Percentiles rank a stretch among this genome's conserved stretches.
phyloP scores from a whole-genome alignment of 2,329 filamentous ascomycete genomes.

The Neopestalotiopsis rosae region DNA sequence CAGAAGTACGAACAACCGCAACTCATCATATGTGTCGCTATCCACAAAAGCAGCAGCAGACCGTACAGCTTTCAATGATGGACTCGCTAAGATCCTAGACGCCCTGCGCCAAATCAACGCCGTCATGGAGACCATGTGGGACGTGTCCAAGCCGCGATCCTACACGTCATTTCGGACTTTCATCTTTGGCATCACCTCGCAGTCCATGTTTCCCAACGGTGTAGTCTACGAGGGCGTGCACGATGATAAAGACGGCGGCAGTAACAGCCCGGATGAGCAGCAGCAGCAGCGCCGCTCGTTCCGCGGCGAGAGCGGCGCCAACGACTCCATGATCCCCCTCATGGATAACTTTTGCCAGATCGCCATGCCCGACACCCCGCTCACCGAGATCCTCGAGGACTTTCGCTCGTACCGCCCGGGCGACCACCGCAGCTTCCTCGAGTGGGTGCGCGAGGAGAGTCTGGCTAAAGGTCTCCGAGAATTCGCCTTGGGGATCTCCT shows the following conservation, averaged over 20 bases:
- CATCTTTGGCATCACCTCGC: conserved; percentile 93
- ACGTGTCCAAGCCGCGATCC: conserved; percentile 79
- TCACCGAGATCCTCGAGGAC: conserved; percentile 86
- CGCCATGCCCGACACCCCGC: conserved; percentile 84
- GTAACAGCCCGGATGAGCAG: no score
- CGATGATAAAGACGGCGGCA: conserved; percentile 50
- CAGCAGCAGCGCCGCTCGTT: conserved; percentile 68
- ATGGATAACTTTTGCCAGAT: conserved; percentile 88
- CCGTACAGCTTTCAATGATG: conserved; percentile 67
- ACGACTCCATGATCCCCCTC: conserved; percentile 92
- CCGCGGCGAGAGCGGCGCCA: conserved; percentile 91
- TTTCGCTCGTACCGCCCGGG: conserved; percentile 89
- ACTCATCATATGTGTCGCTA: not conserved
- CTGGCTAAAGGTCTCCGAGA: conserved; percentile 58
- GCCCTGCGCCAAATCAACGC: conserved; percentile 74
- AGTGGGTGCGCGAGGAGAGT: conserved; percentile 65
- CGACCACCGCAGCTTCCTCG: conserved; percentile 86
- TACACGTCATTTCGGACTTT: conserved; percentile 94
- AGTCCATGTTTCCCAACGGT: conserved; percentile 92
- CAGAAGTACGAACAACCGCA: no score
- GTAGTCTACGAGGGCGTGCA: conserved; percentile 88
- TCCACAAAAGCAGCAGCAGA: conserved; percentile 14
- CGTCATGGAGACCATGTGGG: conserved; percentile 93
- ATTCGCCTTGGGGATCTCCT: conserved; percentile 56
- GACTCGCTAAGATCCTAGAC: conserved; percentile 64